These are phyloP conservation scores for Picea mariana DNA, from an alignment of 83 land plant species.

Conservation along the genomic window DNA sequence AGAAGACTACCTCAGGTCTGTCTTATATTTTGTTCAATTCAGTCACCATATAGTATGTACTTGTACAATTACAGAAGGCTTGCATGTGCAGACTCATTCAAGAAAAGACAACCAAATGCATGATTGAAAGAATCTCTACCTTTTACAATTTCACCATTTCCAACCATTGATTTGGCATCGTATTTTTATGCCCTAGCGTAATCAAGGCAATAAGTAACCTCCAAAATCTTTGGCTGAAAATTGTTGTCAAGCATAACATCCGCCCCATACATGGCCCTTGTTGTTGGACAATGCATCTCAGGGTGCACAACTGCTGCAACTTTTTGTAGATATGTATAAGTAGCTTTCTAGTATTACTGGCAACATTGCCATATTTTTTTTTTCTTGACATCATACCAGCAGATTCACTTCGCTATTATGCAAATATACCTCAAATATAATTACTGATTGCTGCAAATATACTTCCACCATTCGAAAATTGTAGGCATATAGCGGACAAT, in stretches of 20 bases:
- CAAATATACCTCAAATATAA: too few relatives aligned
- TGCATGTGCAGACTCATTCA: constrained; percentile 57
- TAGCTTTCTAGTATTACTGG: too few relatives aligned
- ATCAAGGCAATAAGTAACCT: constrained; percentile 99
- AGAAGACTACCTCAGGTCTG: too few relatives aligned
- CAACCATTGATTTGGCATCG: constrained; percentile 62
- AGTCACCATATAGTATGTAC: not conserved
- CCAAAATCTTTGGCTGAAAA: constrained; percentile 85
- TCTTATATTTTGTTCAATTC: too few relatives aligned
- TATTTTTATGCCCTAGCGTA: constrained; percentile 95
- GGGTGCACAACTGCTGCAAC: constrained; percentile 76
- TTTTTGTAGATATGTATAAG: too few relatives aligned
- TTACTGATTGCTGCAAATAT: too few relatives aligned
- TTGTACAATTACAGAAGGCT: constrained; percentile 36
- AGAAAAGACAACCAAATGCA: constrained; percentile 91
- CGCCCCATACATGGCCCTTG: constrained; percentile 96
- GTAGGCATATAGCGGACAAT: too few relatives aligned
- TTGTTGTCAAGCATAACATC: constrained; percentile 84
- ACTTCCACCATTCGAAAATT: too few relatives aligned
- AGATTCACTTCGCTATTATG: too few relatives aligned
- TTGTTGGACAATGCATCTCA: constrained; percentile 74
- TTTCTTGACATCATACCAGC: too few relatives aligned
- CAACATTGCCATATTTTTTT: too few relatives aligned
- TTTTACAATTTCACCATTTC: constrained; percentile 49
- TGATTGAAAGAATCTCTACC: constrained; percentile 72